Evolutionary conservation across 768 basidiomycete species (phyloP).

Genomic region (Gloeostereum incarnatum): DNA sequence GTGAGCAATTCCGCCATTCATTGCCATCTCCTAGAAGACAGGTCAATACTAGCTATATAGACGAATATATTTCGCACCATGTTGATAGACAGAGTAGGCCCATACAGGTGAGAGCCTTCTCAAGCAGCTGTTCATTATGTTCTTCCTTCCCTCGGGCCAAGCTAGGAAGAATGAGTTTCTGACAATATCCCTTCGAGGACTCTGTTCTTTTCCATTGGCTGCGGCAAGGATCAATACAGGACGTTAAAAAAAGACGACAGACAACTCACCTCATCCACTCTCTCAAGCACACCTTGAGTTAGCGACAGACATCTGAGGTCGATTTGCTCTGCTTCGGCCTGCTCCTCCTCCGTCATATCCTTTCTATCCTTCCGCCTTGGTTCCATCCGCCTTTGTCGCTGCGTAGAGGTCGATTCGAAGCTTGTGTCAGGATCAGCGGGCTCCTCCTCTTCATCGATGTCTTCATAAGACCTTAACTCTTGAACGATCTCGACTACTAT

Average conservation of each 20-base stretch:
- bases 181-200: no score
- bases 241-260: not conserved
- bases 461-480: slow-evolving; percentile 55
- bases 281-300: slow-evolving; percentile 78
- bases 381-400: slow-evolving; percentile 14
- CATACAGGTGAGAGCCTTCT: no score
- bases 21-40: no score
- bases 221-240: no score
- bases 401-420: slow-evolving; percentile 20
- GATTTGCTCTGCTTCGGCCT: slow-evolving; percentile 44
- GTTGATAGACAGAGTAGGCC: no score
- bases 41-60: no score
- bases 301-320: slow-evolving; percentile 71
- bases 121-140: no score
- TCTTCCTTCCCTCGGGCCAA: no score
- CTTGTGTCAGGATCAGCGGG: slow-evolving; percentile 17
- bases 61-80: no score
- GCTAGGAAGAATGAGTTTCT: no score
- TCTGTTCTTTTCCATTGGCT: no score
- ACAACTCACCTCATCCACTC: slow-evolving; percentile 68
- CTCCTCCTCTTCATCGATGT: slow-evolving; percentile 29
- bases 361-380: slow-evolving; percentile 19
- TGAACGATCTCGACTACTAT: slow-evolving; percentile 85
- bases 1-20: no score
- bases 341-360: slow-evolving; percentile 52